Conservation (phyloP, 441 rosid species). For the Sinapis alba region DNA sequence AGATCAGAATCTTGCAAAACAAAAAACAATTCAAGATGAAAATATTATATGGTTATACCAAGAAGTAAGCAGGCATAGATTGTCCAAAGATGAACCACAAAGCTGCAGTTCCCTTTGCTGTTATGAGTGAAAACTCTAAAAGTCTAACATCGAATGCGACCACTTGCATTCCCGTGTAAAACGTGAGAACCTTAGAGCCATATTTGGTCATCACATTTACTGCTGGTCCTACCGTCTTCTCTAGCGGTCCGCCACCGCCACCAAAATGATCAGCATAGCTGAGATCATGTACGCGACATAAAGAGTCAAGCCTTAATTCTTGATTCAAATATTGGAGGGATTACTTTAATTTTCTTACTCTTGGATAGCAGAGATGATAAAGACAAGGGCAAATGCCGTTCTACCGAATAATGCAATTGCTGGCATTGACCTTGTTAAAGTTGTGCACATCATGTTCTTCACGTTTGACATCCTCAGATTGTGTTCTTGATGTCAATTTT, state of each 20-base stretch:
- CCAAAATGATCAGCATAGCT: slow-evolving; percentile 42
- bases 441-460: slow-evolving; percentile 22
- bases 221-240: slow-evolving; percentile 36
- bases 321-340: background rate
- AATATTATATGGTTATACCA: slow-evolving; percentile 24
- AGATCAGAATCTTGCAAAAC: background rate
- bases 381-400: slow-evolving; percentile 34
- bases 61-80: slow-evolving; percentile 38
- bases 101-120: slow-evolving; percentile 34
- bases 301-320: background rate
- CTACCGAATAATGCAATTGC: slow-evolving; percentile 40
- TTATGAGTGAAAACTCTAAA: slow-evolving; percentile 32
- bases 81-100: slow-evolving; percentile 44
- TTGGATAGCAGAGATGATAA: slow-evolving; percentile 37
- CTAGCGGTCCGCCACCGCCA: slow-evolving; percentile 39
- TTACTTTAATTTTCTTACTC: slow-evolving; percentile 25
- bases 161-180: slow-evolving; percentile 41
- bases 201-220: slow-evolving; percentile 27
- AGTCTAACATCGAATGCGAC: slow-evolving; percentile 36
- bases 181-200: slow-evolving; percentile 38
- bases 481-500: slow-evolving; percentile 12
- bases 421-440: slow-evolving; percentile 37
- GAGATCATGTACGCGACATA: background rate
- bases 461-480: slow-evolving; percentile 10
- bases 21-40: background rate